Evolutionary conservation across 1,139 yeast genomes (phyloP), one percentile per base, ranked within the genome.

Genomic region (Scheffersomyces titani): DNA sequence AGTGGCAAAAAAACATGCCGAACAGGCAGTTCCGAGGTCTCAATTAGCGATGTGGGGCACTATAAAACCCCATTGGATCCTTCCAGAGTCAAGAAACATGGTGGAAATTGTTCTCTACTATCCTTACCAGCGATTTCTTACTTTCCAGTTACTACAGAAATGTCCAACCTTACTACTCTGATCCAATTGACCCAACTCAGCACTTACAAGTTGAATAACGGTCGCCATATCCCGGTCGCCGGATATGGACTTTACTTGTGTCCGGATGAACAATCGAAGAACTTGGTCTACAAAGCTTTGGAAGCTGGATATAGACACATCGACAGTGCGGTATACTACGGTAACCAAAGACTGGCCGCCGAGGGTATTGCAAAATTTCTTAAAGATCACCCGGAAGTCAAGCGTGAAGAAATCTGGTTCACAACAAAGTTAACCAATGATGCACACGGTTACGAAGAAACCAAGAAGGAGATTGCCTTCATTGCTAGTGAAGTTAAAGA

Each of bases 251-350:
- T 72, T 36, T 77, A 70, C 63, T 63, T 60, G 40, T 59, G 77
- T 30, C 70, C 77, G 1, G 57, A 55, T 3, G 61, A 61, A 0
- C 68, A 70, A 16, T 67, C 79, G 24, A 58, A 57, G 24, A 71
- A 69, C 5, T 63, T 72, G 49, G 79, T 77, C 2, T 73, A 75
- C 61, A 63, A 70, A 21, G 84, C 84, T 1, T 77, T 90, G 63
- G 75, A 78, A 45, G 75, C 70, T 24, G 96, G 96, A 0, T 89
- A 89, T 68, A 82, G 96, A 61, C 92, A 88, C 63, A 75, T 88
- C 53, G 92, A 88, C 65, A 76, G 87, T 5, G 92, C 92, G 2
- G 63, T 58, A 30, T 54, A 49, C 21, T 69, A 69, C 63, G 59
- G 59, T n/a, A 70, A 69, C 63, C 62, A 67, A 53, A 57, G 53